Base-by-base conservation (phyloP, 2,329 filamentous ascomycete genomes). In the Exserohilum turcica region DNA sequence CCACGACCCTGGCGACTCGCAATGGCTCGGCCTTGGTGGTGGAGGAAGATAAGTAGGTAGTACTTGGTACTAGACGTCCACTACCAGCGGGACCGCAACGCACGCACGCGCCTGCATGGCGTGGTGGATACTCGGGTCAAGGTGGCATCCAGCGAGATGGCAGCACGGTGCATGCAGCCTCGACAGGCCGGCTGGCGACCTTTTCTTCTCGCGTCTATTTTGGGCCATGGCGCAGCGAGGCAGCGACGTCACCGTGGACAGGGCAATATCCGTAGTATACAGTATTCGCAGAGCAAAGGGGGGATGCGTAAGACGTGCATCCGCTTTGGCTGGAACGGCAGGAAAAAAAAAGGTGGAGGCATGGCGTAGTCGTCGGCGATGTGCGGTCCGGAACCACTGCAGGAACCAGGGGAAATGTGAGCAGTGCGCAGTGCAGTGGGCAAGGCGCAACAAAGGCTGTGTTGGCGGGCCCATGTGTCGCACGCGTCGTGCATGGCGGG, bases 361-460 rank as follows among this genome's bases (percentile, higher is more conserved):
- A 48, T 53, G 51, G 57, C 53, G 38, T 43, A 43, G 55, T 47
- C 51, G 39, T 44, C 42, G 53, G 55, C 57, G 61, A 64, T 44
- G 35, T 48, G 55, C 51, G 50, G 59, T 56, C 50, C 49, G 59
- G 54, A 13, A 39, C 39, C 49, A 54, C 52, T 60, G 61, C 61
- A 64, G 56, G 51, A 53, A 56, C 55, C 42, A 51, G 47, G 57
- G 40, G 38, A 48, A 35, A 10, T 10, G 27, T 35, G 44, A 33
- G 27, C 45, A 49, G 39, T n/a, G 40, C 13, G 42, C 29, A n/a
- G 39, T 33, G 35, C 15, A 21, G 19, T 37, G 40, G 21, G 21
- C 21, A 24, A 24, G 21, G 31, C 31, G 40, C 29, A 16, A 18
- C 19, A 21, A 27, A 13, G 21, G 37, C 13, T 7, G 21, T 24